phyloP scores from a whole-genome alignment of 2,329 filamentous ascomycete species.

The Taxawa tesnikishii region DNA sequence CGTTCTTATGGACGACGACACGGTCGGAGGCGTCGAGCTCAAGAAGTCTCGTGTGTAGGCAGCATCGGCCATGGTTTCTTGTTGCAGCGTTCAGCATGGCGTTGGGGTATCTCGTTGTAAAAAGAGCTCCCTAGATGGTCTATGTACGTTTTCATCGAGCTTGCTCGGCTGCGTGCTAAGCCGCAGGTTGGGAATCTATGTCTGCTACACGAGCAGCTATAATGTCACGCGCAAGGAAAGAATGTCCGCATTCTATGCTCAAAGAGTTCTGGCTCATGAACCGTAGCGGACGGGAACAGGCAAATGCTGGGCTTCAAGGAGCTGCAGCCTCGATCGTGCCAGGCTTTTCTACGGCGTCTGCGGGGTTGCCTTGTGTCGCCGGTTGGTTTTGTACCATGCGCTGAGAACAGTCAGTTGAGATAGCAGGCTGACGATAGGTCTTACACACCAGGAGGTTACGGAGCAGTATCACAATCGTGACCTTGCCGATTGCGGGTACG shows the following conservation, averaged over 20 bases:
- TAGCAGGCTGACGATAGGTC: too few relatives aligned
- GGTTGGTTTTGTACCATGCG: conserved; percentile 32
- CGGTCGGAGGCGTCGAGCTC: conserved; percentile 7
- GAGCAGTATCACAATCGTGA: conserved; percentile 84
- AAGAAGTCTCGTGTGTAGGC: conserved; percentile 9
- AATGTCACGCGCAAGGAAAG: too few relatives aligned
- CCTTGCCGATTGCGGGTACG: conserved; percentile 92
- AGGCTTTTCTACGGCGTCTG: conserved; percentile 9
- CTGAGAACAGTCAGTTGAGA: conserved; percentile 16
- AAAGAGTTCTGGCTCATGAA: too few relatives aligned
- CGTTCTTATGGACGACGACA: conserved; percentile 8
- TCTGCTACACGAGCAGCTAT: too few relatives aligned
- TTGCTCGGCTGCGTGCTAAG: too few relatives aligned
- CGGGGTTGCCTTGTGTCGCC: conserved; percentile 18
- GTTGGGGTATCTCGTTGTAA: conserved; percentile 8
- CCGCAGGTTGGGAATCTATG: too few relatives aligned
- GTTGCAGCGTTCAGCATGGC: conserved; percentile 7
- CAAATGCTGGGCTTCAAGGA: too few relatives aligned
- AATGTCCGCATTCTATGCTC: too few relatives aligned
- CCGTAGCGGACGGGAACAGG: too few relatives aligned
- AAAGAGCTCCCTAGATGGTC: too few relatives aligned
- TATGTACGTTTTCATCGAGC: too few relatives aligned
- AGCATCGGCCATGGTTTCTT: conserved; percentile 1
- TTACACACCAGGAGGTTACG: conserved; percentile 72
- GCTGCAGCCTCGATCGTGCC: conserved; percentile 10